Conservation (phyloP, 2,329 filamentous ascomycete species). For the Berkeleyomyces rouxiae region DNA sequence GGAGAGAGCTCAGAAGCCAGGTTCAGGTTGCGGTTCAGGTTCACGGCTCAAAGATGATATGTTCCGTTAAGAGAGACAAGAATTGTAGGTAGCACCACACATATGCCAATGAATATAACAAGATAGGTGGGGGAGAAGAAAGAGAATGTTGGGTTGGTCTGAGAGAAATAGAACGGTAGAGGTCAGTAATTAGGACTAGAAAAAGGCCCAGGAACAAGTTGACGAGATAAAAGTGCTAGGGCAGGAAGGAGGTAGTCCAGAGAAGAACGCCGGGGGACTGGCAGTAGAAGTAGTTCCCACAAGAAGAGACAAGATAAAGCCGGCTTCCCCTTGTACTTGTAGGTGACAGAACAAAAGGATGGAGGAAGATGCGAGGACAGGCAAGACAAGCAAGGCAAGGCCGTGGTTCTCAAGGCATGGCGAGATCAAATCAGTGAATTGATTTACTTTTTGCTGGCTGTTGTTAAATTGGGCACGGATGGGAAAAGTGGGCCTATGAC, state of each 20-base stretch:
- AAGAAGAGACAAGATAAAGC: not conserved
- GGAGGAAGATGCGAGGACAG: not conserved
- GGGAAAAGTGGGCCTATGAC: not conserved
- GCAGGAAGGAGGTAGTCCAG: not conserved
- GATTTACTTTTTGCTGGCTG: not conserved
- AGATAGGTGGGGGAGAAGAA: not conserved
- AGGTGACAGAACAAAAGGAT: too few species aligned
- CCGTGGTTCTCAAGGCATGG: not conserved
- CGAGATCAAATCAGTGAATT: not conserved
- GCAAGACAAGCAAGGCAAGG: not conserved
- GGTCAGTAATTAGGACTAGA: not conserved
- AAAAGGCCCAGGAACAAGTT: not conserved
- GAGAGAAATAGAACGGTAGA: not conserved
- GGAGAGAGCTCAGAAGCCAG: too few species aligned
- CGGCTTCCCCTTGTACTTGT: not conserved
- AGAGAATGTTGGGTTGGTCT: not conserved
- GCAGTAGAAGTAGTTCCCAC: slow-evolving; percentile 1
- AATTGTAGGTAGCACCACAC: not conserved
- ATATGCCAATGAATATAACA: not conserved
- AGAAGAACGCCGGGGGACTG: not conserved
- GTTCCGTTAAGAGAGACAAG: not conserved
- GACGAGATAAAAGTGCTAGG: not conserved
- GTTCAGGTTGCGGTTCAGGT: too few species aligned
- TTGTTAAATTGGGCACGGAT: slow-evolving; percentile 1
- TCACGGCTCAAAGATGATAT: too few species aligned